phyloP scores from a whole-genome alignment of 2,329 filamentous ascomycete species.

The Microdochium nivale region DNA sequence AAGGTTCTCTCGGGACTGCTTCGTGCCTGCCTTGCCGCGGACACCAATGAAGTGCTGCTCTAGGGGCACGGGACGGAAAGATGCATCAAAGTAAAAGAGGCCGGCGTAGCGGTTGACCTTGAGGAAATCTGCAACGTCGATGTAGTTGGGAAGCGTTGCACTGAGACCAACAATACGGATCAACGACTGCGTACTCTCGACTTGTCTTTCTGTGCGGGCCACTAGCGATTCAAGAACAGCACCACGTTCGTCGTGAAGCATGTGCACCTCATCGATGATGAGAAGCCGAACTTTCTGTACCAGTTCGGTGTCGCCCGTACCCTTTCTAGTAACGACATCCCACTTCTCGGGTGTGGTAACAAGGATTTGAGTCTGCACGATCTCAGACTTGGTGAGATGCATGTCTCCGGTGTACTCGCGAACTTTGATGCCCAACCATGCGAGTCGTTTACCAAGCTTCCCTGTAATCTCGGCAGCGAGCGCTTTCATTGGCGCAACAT shows the following conservation, averaged over 20 bases:
- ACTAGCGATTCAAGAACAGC: conserved; percentile 94
- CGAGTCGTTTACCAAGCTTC: conserved; percentile 82
- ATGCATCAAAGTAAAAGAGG: conserved; percentile 93
- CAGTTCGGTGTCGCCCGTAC: conserved; percentile 91
- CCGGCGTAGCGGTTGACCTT: conserved; percentile 91
- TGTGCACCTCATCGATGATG: conserved; percentile 98
- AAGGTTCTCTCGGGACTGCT: conserved; percentile 78
- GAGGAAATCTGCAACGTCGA: conserved; percentile 94
- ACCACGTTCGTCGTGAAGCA: conserved; percentile 96
- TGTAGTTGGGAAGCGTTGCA: conserved; percentile 90
- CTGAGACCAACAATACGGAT: conserved; percentile 95
- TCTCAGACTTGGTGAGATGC: conserved; percentile 95
- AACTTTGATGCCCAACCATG: conserved; percentile 87
- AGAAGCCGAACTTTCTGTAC: conserved; percentile 94
- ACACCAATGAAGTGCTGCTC: conserved; percentile 97
- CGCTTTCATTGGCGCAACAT: conserved; percentile 98
- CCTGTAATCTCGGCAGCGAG: conserved; percentile 93
- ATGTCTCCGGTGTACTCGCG: conserved; percentile 96
- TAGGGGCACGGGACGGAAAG: conserved; percentile 89
- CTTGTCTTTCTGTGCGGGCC: conserved; percentile 87
- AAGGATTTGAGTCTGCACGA: conserved; percentile 93
- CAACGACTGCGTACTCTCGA: conserved; percentile 94
- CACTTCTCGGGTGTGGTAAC: conserved; percentile 99
- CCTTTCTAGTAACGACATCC: conserved; percentile 97
- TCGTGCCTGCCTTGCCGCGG: conserved; percentile 79